A percentile compares a stretch with the other conserved stretches of the same genome.
These are phyloP conservation scores for Jatropha podagrica DNA, from an alignment of 441 rosid genomes.

Conservation along the genomic window DNA sequence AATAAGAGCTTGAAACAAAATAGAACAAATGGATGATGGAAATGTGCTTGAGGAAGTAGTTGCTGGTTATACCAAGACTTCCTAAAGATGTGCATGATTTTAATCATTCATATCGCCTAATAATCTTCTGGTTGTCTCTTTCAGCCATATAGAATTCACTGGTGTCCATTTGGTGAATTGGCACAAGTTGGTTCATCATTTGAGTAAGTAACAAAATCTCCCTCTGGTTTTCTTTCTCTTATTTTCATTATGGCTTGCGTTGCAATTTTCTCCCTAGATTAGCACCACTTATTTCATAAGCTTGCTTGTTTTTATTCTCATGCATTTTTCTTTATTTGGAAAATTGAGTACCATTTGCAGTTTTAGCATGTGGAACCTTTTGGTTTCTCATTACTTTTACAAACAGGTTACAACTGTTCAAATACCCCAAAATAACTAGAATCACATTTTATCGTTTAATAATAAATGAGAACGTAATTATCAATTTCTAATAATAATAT, in stretches of 20 bases:
- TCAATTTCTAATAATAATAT: too few species aligned
- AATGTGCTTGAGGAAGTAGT: not conserved
- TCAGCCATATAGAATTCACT: slow-evolving; percentile 71
- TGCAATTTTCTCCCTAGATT: not conserved
- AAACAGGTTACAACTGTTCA: not conserved
- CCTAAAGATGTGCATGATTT: not conserved
- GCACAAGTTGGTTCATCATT: slow-evolving; percentile 51
- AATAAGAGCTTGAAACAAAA: not conserved
- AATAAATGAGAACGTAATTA: too few species aligned
- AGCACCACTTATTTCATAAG: not conserved
- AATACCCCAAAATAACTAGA: too few species aligned
- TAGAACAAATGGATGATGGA: not conserved
- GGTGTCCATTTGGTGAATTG: slow-evolving; percentile 75
- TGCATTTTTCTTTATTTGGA: not conserved
- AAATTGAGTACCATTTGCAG: not conserved
- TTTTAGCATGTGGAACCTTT: not conserved
- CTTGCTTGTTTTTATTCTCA: not conserved
- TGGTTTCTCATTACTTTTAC: not conserved
- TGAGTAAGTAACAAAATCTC: slow-evolving; percentile 52
- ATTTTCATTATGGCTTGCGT: not conserved
- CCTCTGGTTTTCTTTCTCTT: slow-evolving; percentile 12
- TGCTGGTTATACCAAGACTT: not conserved
- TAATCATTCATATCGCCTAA: slow-evolving; percentile 6
- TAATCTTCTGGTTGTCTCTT: slow-evolving; percentile 19
- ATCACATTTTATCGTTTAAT: too few species aligned